Percentiles rank a stretch among this genome's conserved stretches.
These are phyloP conservation scores for Diaporthe aspalathi DNA, from an alignment of 2,329 filamentous ascomycete species.

Conservation along the genomic window DNA sequence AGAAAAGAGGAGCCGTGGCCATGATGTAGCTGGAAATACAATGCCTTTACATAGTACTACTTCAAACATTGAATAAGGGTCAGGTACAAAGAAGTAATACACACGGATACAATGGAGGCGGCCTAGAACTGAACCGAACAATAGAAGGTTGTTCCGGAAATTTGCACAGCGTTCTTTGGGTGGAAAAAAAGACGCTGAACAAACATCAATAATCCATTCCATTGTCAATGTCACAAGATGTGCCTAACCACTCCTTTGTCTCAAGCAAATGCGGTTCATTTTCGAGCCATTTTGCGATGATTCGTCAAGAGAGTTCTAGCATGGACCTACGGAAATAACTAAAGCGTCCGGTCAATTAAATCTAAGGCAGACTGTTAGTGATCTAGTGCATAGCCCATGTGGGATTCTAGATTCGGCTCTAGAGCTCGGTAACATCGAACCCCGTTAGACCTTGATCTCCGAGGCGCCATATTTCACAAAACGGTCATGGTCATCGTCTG, in stretches of 20 bases:
- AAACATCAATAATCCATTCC: neutral
- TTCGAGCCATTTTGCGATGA: neutral
- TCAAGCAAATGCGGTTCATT: neutral
- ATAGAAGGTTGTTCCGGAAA: neutral
- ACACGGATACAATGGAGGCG: too few relatives aligned
- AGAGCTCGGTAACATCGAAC: neutral
- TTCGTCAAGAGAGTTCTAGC: too few relatives aligned
- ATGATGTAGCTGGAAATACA: neutral
- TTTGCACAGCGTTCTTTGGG: neutral
- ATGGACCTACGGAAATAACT: too few relatives aligned
- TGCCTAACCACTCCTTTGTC: neutral
- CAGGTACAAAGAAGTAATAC: neutral
- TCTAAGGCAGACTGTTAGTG: neutral
- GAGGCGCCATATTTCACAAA: neutral
- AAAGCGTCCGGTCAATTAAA: neutral
- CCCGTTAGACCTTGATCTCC: neutral
- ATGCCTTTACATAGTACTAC: neutral
- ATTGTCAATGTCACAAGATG: neutral
- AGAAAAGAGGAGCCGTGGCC: neutral
- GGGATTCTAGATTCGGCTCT: neutral
- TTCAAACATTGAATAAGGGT: neutral
- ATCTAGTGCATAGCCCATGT: neutral
- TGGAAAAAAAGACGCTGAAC: neutral
- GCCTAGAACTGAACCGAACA: neutral
- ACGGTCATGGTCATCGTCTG: neutral